Evolutionary conservation across 192 early-diverging fungal genomes (phyloP).

Genomic region (Geosiphon pyriformis): DNA sequence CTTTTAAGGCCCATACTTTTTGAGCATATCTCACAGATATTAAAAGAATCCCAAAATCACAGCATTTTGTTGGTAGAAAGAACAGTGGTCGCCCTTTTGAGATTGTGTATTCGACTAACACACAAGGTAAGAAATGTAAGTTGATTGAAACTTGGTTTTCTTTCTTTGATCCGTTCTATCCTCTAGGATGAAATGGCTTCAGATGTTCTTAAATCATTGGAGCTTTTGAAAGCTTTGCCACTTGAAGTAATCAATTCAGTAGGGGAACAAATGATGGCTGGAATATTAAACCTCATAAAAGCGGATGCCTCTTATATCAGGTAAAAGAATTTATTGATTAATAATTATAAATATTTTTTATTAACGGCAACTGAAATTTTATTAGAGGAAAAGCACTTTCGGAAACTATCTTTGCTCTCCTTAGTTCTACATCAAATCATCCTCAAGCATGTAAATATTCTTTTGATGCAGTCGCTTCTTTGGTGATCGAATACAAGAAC

Average conservation of each 20-base stretch:
- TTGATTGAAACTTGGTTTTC: too few species aligned
- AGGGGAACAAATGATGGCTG: constrained; percentile 73
- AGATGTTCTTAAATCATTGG: constrained; percentile 47
- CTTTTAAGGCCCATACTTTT: constrained; percentile 66
- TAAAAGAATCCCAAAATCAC: constrained; percentile 57
- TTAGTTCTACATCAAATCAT: constrained; percentile 51
- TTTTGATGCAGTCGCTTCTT: constrained; percentile 56
- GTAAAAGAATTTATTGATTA: constrained; percentile 22
- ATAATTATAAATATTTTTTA: not conserved
- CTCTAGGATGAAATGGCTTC: constrained; percentile 50
- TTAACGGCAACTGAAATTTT: constrained; percentile 30
- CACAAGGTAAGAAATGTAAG: constrained; percentile 55
- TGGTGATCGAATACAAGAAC: constrained; percentile 50
- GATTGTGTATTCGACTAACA: constrained; percentile 64
- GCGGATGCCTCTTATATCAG: constrained; percentile 42
- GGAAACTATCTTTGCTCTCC: constrained; percentile 48
- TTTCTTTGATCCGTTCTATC: not conserved
- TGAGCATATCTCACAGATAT: constrained; percentile 63
- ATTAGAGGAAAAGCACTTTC: constrained; percentile 34
- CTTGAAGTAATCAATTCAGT: constrained; percentile 56
- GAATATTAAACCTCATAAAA: constrained; percentile 60
- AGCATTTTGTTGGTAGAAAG: constrained; percentile 71
- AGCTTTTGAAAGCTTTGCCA: constrained; percentile 50
- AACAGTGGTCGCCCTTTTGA: constrained; percentile 66
- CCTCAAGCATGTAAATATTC: constrained; percentile 56